Evolutionary conservation across 176 grass and related monocot species (phyloP).

Genomic region (Elymus sibiricus): DNA sequence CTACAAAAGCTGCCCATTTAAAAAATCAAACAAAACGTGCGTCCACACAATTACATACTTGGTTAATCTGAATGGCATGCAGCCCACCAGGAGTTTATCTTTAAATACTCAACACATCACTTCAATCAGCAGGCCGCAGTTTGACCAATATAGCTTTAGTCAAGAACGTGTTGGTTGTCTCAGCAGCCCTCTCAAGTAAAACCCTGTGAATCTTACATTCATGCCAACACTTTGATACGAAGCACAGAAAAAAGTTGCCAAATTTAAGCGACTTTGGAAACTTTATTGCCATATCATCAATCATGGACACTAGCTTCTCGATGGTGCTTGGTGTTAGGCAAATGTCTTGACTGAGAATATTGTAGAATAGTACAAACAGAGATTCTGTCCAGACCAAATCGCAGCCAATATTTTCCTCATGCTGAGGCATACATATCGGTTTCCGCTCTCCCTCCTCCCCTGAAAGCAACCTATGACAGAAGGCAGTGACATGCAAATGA

Average conservation of each 20-base stretch:
- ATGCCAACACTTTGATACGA: conserved; percentile 48
- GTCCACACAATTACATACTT: background rate
- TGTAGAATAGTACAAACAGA: conserved; percentile 66
- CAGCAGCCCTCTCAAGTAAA: conserved; percentile 57
- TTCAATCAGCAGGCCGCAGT: conserved; percentile 42
- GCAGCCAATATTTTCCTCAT: conserved; percentile 29
- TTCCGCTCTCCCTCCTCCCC: conserved; percentile 31
- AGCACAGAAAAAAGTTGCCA: conserved; percentile 65
- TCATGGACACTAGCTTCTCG: conserved; percentile 45
- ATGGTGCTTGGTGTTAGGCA: conserved; percentile 51
- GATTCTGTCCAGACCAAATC: conserved; percentile 71
- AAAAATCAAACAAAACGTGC: background rate
- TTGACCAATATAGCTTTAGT: conserved; percentile 79
- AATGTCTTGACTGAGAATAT: conserved; percentile 70
- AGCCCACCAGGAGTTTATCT: background rate
- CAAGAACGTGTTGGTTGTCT: conserved; percentile 62
- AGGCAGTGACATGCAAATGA: conserved; percentile 63
- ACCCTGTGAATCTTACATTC: conserved; percentile 43
- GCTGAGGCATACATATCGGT: conserved; percentile 56
- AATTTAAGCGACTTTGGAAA: conserved; percentile 73
- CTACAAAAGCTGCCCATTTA: background rate
- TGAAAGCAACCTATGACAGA: conserved; percentile 70
- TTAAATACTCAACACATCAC: background rate
- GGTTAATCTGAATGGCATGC: conserved; percentile 22
- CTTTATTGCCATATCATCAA: conserved; percentile 47